Evolutionary conservation across 768 basidiomycete species (phyloP).

Genomic region (Asterophora lycoperdoides): DNA sequence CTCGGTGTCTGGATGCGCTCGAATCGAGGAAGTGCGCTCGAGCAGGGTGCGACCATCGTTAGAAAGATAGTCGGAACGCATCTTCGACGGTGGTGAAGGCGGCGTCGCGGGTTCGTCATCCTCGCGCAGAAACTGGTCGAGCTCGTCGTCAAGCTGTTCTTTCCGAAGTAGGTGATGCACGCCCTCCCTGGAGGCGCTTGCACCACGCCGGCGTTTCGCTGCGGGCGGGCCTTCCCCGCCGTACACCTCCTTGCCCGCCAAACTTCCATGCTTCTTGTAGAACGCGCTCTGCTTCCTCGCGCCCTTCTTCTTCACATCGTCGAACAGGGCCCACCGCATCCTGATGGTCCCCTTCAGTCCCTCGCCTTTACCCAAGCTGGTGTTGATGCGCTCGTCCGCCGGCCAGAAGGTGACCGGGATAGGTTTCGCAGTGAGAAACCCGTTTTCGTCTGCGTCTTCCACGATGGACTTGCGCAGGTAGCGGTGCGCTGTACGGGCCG

Average conservation of each 20-base stretch:
- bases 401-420: slow-evolving; percentile 78
- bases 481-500: slow-evolving; percentile 50
- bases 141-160: slow-evolving; percentile 57
- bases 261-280: slow-evolving; percentile 67
- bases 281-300: slow-evolving; percentile 72
- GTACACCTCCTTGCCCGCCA: slow-evolving; percentile 59
- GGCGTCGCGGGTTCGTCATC: slow-evolving; percentile 30
- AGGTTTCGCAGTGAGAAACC: slow-evolving; percentile 58
- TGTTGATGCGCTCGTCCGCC: slow-evolving; percentile 71
- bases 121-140: slow-evolving; percentile 63
- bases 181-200: slow-evolving; percentile 28
- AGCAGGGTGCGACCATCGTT: slow-evolving; percentile 48
- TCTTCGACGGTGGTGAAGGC: slow-evolving; percentile 55
- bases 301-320: slow-evolving; percentile 76
- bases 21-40: slow-evolving; percentile 50
- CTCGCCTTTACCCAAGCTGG: slow-evolving; percentile 63
- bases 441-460: slow-evolving; percentile 54
- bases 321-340: slow-evolving; percentile 71
- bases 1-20: slow-evolving; percentile 30
- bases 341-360: slow-evolving; percentile 61
- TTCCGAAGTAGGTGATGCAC: slow-evolving; percentile 24
- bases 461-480: slow-evolving; percentile 46
- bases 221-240: slow-evolving; percentile 24
- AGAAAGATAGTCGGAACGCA: slow-evolving; percentile 63
- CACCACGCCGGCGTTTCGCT: slow-evolving; percentile 33